Evolutionary conservation across 2,329 filamentous ascomycete species (phyloP), one percentile per base, ranked within the genome.

Genomic region (Phyllosticta ampelicida): DNA sequence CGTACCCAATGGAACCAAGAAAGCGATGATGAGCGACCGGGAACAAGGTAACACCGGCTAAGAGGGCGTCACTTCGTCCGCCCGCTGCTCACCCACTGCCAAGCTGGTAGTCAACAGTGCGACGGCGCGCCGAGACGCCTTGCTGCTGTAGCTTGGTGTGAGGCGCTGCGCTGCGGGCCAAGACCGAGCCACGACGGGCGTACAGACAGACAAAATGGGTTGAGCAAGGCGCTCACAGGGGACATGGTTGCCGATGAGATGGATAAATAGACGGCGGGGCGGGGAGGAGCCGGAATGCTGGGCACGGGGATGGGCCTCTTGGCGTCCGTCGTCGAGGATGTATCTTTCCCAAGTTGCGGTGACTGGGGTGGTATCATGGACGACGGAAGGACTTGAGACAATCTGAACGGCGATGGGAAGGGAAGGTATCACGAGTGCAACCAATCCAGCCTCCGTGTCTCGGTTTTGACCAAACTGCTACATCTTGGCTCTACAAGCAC

Each of bases 201-300:
- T 5, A 36, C 30, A 16, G 30, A 4, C 36, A 16, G 30, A 36
- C 13, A 18, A 44, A n/a, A 44, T 44, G 11, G 16, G 11, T 6
- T 44, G 9, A 16, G 29, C 11, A 44, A n/a, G 36, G 36, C 13
- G 36, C 36, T 13, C 36, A 16, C 36, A 44, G 36, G 36, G 36
- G 36, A 44, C 13, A 44, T 44, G 36, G 36, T n/a, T 44, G 36
- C 6, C 11, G n/a, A n/a, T 5, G 29, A 10, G 10, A 36, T 10
- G 23, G 23, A 26, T 8, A 8, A 26, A 8, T 8, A 26, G 36
- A 44, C 36, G 16, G 36, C 36, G 36, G 36, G 36, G 36, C 36
- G 36, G 36, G 36, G 36, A 44, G 36, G 36, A 44, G 49, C 23
- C 8, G 61, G 51, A 60, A 55, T 51, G 48, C 61, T 64, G 21